These are phyloP conservation scores for Phlyctochytrium bullatum DNA, from an alignment of 192 early-diverging fungal genomes.

Conservation along the genomic window DNA sequence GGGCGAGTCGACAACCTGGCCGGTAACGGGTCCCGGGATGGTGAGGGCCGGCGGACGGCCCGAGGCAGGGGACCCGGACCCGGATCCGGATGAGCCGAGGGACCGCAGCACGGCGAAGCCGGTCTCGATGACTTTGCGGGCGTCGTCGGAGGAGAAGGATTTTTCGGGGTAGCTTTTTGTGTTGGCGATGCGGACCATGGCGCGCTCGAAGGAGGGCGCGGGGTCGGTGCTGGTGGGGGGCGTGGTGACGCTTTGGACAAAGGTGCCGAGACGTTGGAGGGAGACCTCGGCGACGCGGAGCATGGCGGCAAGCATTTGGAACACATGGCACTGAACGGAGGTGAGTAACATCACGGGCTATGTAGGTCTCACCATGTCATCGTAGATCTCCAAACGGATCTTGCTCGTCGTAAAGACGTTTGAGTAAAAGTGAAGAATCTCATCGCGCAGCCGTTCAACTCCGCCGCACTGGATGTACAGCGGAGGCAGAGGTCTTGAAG, in stretches of 20 bases:
- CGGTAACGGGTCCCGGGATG: too few relatives aligned
- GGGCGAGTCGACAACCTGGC: too few relatives aligned
- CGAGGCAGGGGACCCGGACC: too few relatives aligned
- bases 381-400: slow-evolving; percentile 47
- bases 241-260: neutral
- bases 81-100: too few relatives aligned
- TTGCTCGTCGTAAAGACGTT: slow-evolving; percentile 11
- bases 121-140: neutral
- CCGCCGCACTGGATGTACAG: slow-evolving; percentile 46
- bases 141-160: neutral
- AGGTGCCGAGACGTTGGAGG: slow-evolving; percentile 22
- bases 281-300: slow-evolving; percentile 18
- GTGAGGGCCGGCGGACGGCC: too few relatives aligned
- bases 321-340: slow-evolving; percentile 37
- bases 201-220: neutral
- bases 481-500: slow-evolving; percentile 32
- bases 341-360: too few relatives aligned
- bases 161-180: neutral
- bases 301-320: slow-evolving; percentile 37
- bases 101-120: neutral
- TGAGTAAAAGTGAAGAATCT: slow-evolving; percentile 34
- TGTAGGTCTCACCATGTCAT: slow-evolving; percentile 34
- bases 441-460: slow-evolving; percentile 50
- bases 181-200: neutral
- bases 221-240: neutral